Evolutionary conservation across 345 rosid species (phyloP), one percentile per base, ranked within the genome.

Genomic region (Limnanthes douglasii): DNA sequence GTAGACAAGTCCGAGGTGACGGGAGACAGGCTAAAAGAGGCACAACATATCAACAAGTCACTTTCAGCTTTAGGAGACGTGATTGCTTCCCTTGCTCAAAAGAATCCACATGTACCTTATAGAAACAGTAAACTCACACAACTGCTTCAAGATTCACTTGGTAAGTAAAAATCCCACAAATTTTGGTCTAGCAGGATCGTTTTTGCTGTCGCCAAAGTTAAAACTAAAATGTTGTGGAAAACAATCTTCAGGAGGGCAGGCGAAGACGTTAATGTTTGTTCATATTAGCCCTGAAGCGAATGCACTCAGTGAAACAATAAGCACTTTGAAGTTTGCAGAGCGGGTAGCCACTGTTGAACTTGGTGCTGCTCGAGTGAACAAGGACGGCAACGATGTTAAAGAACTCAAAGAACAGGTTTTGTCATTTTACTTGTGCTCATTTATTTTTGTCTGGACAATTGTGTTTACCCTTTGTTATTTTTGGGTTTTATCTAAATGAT

Each of bases 11-110:
- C 97, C 10, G 83, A 86, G 51, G 97, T 55, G 29, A 88, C 83
- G 15, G 97, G 95, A 48, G 97, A 83, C 54, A 65, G 95, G 45
- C 62, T 88, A 31, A 88, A 83, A 58, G 97, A 88, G 61, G 97
- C 97, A 39, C 95, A 88, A 6, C 90, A 88, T 35, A 88, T 88
- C 29, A 88, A 88, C 47, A 75, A 15, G 54, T 88, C 97, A 26
- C 83, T 88, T n/a, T 88, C 97, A 21, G 97, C 97, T 48, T 53
- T 88, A 41, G 97, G 97, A 21, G 98, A 90, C 56, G 98, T 90
- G 49, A 83, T 90, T 37, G 72, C 98, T 47, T 84, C 98, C n/a
- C 82, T 88, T 49, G 86, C 97, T 10, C 97, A 83, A 26, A 83
- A 84, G 65, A 88, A 83, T 59, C 78, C 94, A 1, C 97, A 86